Evolutionary conservation across 2,329 filamentous ascomycete genomes (phyloP).

Genomic region (Geoglossum cookeanum): DNA sequence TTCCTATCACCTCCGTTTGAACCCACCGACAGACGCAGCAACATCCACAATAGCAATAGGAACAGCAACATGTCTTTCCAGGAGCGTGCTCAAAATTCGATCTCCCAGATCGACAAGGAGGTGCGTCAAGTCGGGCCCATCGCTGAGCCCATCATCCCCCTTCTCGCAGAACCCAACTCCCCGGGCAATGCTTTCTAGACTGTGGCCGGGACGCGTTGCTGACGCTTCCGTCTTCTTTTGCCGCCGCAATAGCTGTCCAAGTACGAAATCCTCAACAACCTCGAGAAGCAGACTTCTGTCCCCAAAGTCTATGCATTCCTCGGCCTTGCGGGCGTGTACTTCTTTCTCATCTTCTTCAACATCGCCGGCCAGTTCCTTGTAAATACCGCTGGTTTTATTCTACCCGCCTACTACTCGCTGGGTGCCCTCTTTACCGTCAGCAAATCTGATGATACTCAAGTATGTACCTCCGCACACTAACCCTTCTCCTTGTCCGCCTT

Average conservation of each 20-base stretch:
- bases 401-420: slow-evolving; percentile 72
- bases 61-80: slow-evolving; percentile 48
- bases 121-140: slow-evolving; percentile 26
- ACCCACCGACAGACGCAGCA: too few species aligned
- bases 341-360: slow-evolving; percentile 87
- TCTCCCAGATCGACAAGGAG: slow-evolving; percentile 68
- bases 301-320: slow-evolving; percentile 75
- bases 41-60: not conserved
- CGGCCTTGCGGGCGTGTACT: slow-evolving; percentile 59
- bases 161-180: not conserved
- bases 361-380: slow-evolving; percentile 74
- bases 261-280: slow-evolving; percentile 65
- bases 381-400: slow-evolving; percentile 66
- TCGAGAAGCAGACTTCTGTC: slow-evolving; percentile 66
- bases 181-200: not conserved
- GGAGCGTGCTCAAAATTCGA: slow-evolving; percentile 57
- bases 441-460: slow-evolving; percentile 68
- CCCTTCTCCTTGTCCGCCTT: not conserved
- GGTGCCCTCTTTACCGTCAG: slow-evolving; percentile 51
- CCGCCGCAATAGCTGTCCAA: slow-evolving; percentile 48
- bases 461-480: slow-evolving; percentile 16
- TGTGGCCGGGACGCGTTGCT: not conserved
- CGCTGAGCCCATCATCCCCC: not conserved
- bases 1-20: too few species aligned
- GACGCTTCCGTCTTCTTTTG: slow-evolving; percentile 9